A percentile compares a stretch with the other conserved stretches of the same genome.
phyloP scores from a whole-genome alignment of 2,329 filamentous ascomycete genomes.

The Sporothrix phasma region DNA sequence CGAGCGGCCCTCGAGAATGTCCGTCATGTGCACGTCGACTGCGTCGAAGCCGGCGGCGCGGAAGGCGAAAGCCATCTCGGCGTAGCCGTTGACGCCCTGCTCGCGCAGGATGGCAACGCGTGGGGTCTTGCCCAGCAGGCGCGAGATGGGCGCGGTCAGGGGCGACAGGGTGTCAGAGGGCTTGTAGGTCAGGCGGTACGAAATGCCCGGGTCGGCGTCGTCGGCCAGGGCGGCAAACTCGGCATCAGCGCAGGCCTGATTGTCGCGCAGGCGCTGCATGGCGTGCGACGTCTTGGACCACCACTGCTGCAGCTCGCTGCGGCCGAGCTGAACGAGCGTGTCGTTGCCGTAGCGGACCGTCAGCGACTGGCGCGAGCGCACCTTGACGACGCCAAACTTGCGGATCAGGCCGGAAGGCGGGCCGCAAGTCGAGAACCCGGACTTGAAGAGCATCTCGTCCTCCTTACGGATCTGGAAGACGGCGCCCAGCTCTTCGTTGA shows the following conservation, averaged over 20 bases:
- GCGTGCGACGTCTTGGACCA: conserved; percentile 85
- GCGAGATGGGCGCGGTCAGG: conserved; percentile 50
- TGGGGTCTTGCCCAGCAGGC: conserved; percentile 48
- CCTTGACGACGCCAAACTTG: conserved; percentile 70
- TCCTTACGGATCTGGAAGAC: conserved; percentile 88
- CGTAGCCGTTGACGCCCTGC: conserved; percentile 88
- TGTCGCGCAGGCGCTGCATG: conserved; percentile 86
- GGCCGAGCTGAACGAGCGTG: conserved; percentile 57
- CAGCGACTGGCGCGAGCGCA: conserved; percentile 60
- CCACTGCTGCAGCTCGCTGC: conserved; percentile 68
- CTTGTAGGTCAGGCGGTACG: conserved; percentile 72
- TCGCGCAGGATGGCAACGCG: conserved; percentile 88
- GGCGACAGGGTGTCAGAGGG: conserved; percentile 69
- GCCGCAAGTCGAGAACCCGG: conserved; percentile 84
- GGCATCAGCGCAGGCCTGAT: conserved; percentile 72
- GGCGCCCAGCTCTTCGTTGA: conserved; percentile 93
- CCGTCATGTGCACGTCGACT: conserved; percentile 94
- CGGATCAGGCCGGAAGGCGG: conserved; percentile 72
- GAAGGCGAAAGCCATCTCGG: conserved; percentile 98
- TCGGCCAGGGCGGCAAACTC: conserved; percentile 71
- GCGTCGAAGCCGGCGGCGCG: conserved; percentile 81
- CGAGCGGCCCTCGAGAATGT: conserved; percentile 70
- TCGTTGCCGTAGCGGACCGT: conserved; percentile 62
- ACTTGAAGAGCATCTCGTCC: conserved; percentile 75
- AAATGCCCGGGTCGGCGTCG: conserved; percentile 68